Evolutionary conservation across 306 rosid genomes (phyloP), one percentile per base, ranked within the genome.

Genomic region (Dalbergia oliveri): DNA sequence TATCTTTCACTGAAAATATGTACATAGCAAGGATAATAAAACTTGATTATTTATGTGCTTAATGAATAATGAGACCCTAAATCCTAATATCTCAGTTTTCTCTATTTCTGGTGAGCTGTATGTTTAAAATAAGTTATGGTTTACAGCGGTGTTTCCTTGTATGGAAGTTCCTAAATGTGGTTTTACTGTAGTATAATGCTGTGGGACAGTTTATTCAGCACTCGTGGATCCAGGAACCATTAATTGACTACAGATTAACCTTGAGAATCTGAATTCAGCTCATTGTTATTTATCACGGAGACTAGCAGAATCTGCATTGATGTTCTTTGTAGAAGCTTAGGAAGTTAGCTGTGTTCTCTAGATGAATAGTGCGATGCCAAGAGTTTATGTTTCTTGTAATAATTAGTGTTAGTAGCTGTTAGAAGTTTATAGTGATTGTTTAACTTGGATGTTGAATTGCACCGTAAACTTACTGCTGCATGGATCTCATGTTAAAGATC

Each of bases 121-220:
- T 33, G 53, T 41, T 66, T 69, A 26, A 50, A 72, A 72, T 56
- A 19, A 74, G 39, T 31, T 5, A 11, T 10, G 13, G 18, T 53
- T 41, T 50, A 31, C 26, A 18, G 26, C 62, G 5, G 44, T 33
- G 51, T 69, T 70, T 43, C 47, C 35, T 62, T 18, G 65, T 35
- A 50, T n/a, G 26, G 33, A n/a, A 64, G 54, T 43, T 73, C 19
- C 19, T 47, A 23, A 67, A 50, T 57, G 12, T 35, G 39, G 54
- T 76, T 63, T 54, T 50, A 31, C 2, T 49, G 43, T 72, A 51
- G 21, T 54, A 67, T 75, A 58, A 19, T 50, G 45, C 83, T n/a
- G 53, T 5, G 9, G 63, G 49, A 15, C 33, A 8, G 53, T 66
- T 80, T 80, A 18, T 53, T 64, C 68, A 39, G 14, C 39, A 56